Evolutionary conservation across 2,329 filamentous ascomycete genomes (phyloP), one percentile per base, ranked within the genome.

Genomic region (Fusarium sp.): DNA sequence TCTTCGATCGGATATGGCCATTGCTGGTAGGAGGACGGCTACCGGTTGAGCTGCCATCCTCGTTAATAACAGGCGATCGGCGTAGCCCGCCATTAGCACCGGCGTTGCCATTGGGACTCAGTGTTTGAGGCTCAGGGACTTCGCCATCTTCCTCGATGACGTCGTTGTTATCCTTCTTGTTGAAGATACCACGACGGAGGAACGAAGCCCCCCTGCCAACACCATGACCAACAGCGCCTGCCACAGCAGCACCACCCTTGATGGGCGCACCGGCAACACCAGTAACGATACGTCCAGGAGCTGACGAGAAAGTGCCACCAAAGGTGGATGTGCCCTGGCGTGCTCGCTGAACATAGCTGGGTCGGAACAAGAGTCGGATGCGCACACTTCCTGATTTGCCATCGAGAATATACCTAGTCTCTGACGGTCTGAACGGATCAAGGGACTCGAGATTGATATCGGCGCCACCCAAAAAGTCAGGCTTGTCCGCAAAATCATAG

Each of bases 401-500:
- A 75, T 97, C 93, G 3, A 99, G 85, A 1, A 86, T 82, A 31
- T 97, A 87, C 12, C 84, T 88, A 33, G 93, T 84, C 77, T 97
- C 93, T 72, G 92, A 88, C 12, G 89, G 87, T 76, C 87, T 87
- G 84, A 98, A 97, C 0, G 96, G 96, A 73, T 97, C 93, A 9
- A 99, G 84, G 33, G 89, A 80, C 50, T 91, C 88, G 16, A 99
- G 86, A 72, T 93, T 89, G 75, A 99, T 93, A 6, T 83, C 81
- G 1, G 93, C 85, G 62, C 85, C 86, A 44, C 96, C 96, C n/a
- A 99, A 83, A 77, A 91, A 92, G 79, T 99, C 96, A 2, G 94
- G 93, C 80, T 94, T 95, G 78, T 97, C 94, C 47, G 93, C 95
- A 83, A 98, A 97, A 78, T 99, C 96, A 88, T 95, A 99, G 77